These are phyloP conservation scores for Podaxis carcinomalis DNA, from an alignment of 768 basidiomycete species.

Conservation along the genomic window DNA sequence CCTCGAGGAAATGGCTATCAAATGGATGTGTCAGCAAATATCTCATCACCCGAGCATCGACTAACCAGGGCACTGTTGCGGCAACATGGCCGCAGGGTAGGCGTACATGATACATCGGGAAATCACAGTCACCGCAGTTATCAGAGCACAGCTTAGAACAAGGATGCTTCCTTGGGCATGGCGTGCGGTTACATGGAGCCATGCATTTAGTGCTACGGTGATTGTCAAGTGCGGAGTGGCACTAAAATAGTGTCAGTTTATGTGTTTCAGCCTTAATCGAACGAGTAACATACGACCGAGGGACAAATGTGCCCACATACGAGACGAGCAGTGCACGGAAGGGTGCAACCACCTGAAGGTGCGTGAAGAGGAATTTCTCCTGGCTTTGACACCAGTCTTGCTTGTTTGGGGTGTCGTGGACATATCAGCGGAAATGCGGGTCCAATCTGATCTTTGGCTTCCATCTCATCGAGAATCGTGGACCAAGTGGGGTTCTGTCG, in stretches of 20 bases:
- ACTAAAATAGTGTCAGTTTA: slow-evolving; percentile 28
- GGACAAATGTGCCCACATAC: slow-evolving; percentile 65
- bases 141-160: slow-evolving; percentile 48
- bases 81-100: slow-evolving; percentile 58
- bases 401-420: slow-evolving; percentile 44
- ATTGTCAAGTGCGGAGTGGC: slow-evolving; percentile 56
- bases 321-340: slow-evolving; percentile 47
- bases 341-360: slow-evolving; percentile 63
- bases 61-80: slow-evolving; percentile 46
- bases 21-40: neutral
- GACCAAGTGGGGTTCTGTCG: slow-evolving; percentile 46
- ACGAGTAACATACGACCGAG: slow-evolving; percentile 38
- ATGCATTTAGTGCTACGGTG: slow-evolving; percentile 46
- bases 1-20: slow-evolving; percentile 41
- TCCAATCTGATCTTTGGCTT: slow-evolving; percentile 18
- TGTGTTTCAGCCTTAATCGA: neutral
- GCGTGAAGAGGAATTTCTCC: slow-evolving; percentile 46
- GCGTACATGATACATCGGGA: slow-evolving; percentile 38
- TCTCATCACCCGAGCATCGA: neutral
- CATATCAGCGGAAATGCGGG: slow-evolving; percentile 53
- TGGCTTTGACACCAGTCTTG: slow-evolving; percentile 41
- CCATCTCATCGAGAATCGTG: slow-evolving; percentile 52
- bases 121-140: slow-evolving; percentile 49
- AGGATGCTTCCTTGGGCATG: slow-evolving; percentile 56
- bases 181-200: slow-evolving; percentile 39